Conservation (phyloP, 345 rosid genomes). For the Lepidium didymum region DNA sequence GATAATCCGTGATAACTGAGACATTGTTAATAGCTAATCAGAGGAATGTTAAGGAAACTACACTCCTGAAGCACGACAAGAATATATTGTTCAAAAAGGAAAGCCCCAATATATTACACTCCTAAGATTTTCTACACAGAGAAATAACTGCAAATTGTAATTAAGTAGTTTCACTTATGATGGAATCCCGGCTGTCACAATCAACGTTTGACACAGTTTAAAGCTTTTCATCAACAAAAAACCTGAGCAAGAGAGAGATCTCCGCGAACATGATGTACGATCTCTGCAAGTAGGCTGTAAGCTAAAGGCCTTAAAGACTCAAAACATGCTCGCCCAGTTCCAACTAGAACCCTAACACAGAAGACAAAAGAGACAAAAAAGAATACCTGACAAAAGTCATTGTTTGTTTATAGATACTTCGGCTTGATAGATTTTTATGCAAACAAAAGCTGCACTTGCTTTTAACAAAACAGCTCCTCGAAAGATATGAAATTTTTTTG, state of each 20-base stretch:
- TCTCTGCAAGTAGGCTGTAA: slow-evolving; percentile 94
- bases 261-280: slow-evolving; percentile 93
- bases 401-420: neutral
- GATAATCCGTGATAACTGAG: slow-evolving; percentile 92
- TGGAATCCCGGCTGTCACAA: neutral
- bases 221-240: neutral
- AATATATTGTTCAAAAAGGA: neutral
- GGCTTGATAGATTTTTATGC: neutral
- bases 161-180: neutral
- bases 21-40: neutral
- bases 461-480: neutral
- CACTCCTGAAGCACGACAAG: neutral
- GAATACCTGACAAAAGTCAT: neutral
- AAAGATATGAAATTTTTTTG: neutral
- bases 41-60: slow-evolving; percentile 13
- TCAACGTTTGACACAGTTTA: neutral
- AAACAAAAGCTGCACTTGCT: neutral
- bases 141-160: neutral
- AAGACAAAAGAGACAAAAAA: neutral
- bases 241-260: slow-evolving; percentile 93
- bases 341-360: slow-evolving; percentile 77
- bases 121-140: neutral
- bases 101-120: neutral
- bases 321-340: slow-evolving; percentile 95
- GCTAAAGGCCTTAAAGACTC: slow-evolving; percentile 98